Percentiles rank a stretch among this genome's conserved stretches.
Evolutionary conservation across 78 protist species (phyloP).

Genomic region (Dictyostelium citrinum): DNA sequence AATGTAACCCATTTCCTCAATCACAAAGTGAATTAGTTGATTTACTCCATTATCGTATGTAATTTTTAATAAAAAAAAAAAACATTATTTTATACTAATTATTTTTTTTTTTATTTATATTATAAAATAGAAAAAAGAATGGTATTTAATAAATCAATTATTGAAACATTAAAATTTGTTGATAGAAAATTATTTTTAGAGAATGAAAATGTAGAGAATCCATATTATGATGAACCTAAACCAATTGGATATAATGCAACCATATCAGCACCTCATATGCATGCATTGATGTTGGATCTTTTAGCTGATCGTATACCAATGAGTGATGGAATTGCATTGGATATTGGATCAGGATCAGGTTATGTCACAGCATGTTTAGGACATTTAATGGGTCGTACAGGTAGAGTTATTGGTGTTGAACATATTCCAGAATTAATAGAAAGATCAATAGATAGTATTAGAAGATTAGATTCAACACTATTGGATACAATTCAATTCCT

Average conservation of each 20-base stretch:
- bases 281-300: constrained; percentile 74
- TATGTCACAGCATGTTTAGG: constrained; percentile 73
- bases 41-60: constrained; percentile 46
- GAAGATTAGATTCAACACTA: not conserved
- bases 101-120: not conserved
- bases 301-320: constrained; percentile 47
- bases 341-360: constrained; percentile 85
- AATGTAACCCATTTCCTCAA: not conserved
- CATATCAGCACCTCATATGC: constrained; percentile 90
- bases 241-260: constrained; percentile 85
- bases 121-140: constrained; percentile 30
- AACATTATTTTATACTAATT: not conserved
- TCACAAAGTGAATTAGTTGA: constrained; percentile 2
- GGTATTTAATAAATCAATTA: not conserved
- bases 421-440: constrained; percentile 75
- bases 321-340: constrained; percentile 58
- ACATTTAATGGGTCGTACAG: constrained; percentile 61
- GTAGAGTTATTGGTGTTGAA: constrained; percentile 83
- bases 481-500: not conserved
- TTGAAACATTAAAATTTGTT: not conserved
- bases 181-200: constrained; percentile 52
- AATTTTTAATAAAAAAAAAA: not conserved
- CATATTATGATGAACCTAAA: constrained; percentile 51
- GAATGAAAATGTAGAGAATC: not conserved
- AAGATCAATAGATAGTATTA: constrained; percentile 24